A percentile compares a stretch with the other conserved stretches of the same genome.
Evolutionary conservation across 2,329 filamentous ascomycete genomes (phyloP).

Genomic region (Pleomassaria siparia): DNA sequence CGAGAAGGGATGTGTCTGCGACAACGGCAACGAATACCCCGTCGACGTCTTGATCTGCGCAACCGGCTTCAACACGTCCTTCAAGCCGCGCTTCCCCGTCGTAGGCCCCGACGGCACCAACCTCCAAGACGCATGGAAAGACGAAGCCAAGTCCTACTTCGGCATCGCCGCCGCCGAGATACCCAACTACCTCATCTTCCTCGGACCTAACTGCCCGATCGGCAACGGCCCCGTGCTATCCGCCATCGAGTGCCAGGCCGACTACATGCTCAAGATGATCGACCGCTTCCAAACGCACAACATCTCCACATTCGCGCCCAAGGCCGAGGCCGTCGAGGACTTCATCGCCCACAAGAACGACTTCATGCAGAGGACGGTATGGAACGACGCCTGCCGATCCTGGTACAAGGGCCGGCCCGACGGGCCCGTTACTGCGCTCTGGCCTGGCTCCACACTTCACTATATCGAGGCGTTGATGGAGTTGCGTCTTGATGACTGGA

Average conservation of each 20-base stretch:
- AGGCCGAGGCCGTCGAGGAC: conserved; percentile 50
- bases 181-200: conserved; percentile 50
- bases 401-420: conserved; percentile 46
- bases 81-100: conserved; percentile 51
- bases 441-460: conserved; percentile 52
- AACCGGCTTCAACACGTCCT: conserved; percentile 42
- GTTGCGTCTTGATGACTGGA: conserved; percentile 51
- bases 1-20: conserved; percentile 42
- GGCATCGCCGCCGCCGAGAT: conserved; percentile 50
- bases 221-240: conserved; percentile 47
- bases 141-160: conserved; percentile 47
- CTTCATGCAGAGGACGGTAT: conserved; percentile 52
- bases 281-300: conserved; percentile 54
- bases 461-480: conserved; percentile 53
- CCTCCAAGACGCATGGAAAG: conserved; percentile 49
- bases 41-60: conserved; percentile 42
- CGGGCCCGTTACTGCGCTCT: conserved; percentile 45
- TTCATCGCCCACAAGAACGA: conserved; percentile 52
- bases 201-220: conserved; percentile 47
- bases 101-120: conserved; percentile 42
- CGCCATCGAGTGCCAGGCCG: conserved; percentile 50
- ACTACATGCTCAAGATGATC: conserved; percentile 55
- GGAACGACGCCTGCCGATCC: conserved; percentile 48
- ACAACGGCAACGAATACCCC: conserved; percentile 37
- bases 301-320: conserved; percentile 48